These are phyloP conservation scores for Kalaharituber pfeilii DNA, from an alignment of 2,329 filamentous ascomycete genomes.

Conservation along the genomic window DNA sequence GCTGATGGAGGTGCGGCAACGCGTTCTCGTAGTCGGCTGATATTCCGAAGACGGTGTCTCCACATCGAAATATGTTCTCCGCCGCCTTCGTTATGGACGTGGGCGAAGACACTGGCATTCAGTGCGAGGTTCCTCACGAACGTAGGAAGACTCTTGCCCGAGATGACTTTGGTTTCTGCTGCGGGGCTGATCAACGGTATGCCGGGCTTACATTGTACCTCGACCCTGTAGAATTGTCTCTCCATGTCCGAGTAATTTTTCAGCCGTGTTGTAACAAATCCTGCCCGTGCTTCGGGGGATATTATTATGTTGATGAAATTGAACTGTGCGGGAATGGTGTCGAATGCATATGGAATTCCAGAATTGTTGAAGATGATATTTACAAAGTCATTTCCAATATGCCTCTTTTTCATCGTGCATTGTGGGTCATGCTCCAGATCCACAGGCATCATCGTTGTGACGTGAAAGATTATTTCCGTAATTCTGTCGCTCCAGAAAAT, in stretches of 20 bases:
- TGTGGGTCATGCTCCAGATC: slow-evolving; percentile 62
- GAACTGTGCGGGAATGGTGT: slow-evolving; percentile 87
- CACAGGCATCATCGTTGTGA: slow-evolving; percentile 84
- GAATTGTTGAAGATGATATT: slow-evolving; percentile 98
- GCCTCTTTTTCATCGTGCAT: slow-evolving; percentile 72
- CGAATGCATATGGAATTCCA: slow-evolving; percentile 69
- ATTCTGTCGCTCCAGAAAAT: slow-evolving; percentile 92
- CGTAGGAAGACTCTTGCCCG: slow-evolving; percentile 58
- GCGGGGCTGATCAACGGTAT: slow-evolving; percentile 88
- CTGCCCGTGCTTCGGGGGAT: slow-evolving; percentile 63
- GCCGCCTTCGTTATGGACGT: slow-evolving; percentile 68
- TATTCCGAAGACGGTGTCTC: slow-evolving; percentile 71
- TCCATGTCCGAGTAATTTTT: slow-evolving; percentile 21
- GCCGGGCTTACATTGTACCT: slow-evolving; percentile 70
- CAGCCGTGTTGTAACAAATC: slow-evolving; percentile 50
- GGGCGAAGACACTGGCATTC: slow-evolving; percentile 82
- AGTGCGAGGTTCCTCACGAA: slow-evolving; percentile 80
- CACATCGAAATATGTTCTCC: slow-evolving; percentile 78
- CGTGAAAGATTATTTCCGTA: slow-evolving; percentile 87
- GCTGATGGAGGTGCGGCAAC: slow-evolving; percentile 25
- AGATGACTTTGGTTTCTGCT: slow-evolving; percentile 75
- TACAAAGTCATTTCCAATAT: slow-evolving; percentile 94
- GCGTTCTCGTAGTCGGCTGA: slow-evolving; percentile 61
- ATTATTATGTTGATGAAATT: slow-evolving; percentile 97
- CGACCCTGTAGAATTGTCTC: slow-evolving; percentile 63